Percentiles rank a stretch among this genome's conserved stretches.
Conservation (phyloP, 805 yeast species). For the Spathaspora girioi region DNA sequence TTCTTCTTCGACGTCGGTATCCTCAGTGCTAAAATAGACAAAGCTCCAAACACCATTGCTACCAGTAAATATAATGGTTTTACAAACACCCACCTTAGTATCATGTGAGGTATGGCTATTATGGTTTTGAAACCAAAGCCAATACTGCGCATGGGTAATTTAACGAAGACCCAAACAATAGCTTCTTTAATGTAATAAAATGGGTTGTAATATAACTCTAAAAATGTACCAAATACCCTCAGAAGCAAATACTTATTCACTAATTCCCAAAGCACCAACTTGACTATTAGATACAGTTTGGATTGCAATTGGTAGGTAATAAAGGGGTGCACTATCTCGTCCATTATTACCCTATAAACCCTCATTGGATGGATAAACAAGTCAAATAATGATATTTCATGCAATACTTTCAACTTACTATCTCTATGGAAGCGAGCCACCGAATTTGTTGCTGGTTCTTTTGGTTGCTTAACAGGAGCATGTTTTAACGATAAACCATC, state of each 20-base stretch:
- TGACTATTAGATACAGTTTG: background rate
- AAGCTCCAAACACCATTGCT: background rate
- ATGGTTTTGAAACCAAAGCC: constrained; percentile 11
- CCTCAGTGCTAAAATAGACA: background rate
- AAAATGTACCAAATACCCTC: constrained; percentile 1
- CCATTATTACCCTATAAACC: background rate
- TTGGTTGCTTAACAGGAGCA: background rate
- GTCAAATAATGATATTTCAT: constrained; percentile 3
- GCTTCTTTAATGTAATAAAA: constrained; percentile 6
- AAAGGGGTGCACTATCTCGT: background rate
- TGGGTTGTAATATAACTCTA: constrained; percentile 9
- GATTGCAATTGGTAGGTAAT: constrained; percentile 1
- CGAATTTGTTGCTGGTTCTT: background rate
- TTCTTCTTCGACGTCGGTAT: background rate
- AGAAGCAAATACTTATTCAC: constrained; percentile 8
- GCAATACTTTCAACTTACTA: background rate
- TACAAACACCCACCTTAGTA: constrained; percentile 13
- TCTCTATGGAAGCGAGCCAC: background rate
- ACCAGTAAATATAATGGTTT: constrained; percentile 11
- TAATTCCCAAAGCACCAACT: constrained; percentile 13
- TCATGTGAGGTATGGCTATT: constrained; percentile 18
- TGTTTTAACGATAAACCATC: background rate
- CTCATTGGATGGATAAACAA: constrained; percentile 2
- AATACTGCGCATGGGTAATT: constrained; percentile 16
- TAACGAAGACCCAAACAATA: constrained; percentile 7